Conservation (phyloP, 2,329 filamentous ascomycete genomes). For the Paecilomyces niveus region DNA sequence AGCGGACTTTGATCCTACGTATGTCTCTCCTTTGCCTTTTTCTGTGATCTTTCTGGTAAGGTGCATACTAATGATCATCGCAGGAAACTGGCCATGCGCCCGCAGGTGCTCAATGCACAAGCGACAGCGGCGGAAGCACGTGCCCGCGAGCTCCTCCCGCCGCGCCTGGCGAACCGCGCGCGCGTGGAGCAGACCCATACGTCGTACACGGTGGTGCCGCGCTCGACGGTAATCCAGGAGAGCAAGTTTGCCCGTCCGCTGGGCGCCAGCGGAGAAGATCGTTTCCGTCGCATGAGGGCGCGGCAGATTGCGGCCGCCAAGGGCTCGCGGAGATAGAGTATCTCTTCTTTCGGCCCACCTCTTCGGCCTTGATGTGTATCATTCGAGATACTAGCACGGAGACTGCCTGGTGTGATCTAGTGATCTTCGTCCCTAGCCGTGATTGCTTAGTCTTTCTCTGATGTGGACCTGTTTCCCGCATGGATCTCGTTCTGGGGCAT, state of each 20-base stretch:
- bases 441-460: not conserved
- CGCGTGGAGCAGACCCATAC: slow-evolving; percentile 52
- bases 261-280: slow-evolving; percentile 41
- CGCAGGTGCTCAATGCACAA: slow-evolving; percentile 22
- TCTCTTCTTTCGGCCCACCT: not conserved
- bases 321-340: slow-evolving; percentile 28
- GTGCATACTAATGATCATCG: slow-evolving; percentile 7
- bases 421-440: not conserved
- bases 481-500: not conserved
- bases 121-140: slow-evolving; percentile 44
- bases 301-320: slow-evolving; percentile 37
- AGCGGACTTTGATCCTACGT: slow-evolving; percentile 53
- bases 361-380: not conserved
- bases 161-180: slow-evolving; percentile 50
- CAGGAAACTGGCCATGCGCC: slow-evolving; percentile 31
- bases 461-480: not conserved
- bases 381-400: not conserved
- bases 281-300: slow-evolving; percentile 43
- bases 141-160: slow-evolving; percentile 46
- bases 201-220: slow-evolving; percentile 58
- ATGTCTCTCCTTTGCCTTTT: slow-evolving; percentile 14
- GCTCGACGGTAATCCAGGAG: slow-evolving; percentile 43
- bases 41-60: slow-evolving; percentile 1
- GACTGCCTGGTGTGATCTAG: not conserved
- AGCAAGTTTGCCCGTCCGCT: slow-evolving; percentile 40